phyloP scores from a whole-genome alignment of 179 eudicot species.

The Actinidia chinensis region DNA sequence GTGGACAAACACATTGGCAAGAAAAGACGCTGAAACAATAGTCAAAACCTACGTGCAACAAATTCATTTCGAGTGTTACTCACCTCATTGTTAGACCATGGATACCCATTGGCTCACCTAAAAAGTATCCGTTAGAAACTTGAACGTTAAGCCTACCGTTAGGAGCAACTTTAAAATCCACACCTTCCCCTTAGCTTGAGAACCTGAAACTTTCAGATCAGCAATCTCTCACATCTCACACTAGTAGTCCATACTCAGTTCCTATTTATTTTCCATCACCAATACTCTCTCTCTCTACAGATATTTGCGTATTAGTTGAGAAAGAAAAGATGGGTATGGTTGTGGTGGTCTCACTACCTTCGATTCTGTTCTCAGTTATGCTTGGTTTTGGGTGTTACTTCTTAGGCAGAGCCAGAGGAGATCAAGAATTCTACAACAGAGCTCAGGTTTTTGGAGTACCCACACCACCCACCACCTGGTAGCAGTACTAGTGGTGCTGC shows the following conservation, averaged over 20 bases:
- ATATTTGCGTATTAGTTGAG: background rate
- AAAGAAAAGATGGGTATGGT: slow-evolving; percentile 56
- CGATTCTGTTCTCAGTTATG: slow-evolving; percentile 53
- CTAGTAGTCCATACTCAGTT: background rate
- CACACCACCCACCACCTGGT: slow-evolving; percentile 72
- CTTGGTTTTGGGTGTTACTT: slow-evolving; percentile 75
- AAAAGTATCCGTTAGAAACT: slow-evolving; percentile 20
- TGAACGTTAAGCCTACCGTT: slow-evolving; percentile 21
- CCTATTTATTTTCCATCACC: background rate
- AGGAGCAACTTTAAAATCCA: background rate
- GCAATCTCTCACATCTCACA: background rate
- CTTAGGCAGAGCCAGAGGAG: slow-evolving; percentile 65
- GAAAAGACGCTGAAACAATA: too few relatives aligned
- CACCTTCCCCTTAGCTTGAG: background rate
- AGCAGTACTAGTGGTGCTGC: slow-evolving; percentile 14
- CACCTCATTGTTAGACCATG: too few relatives aligned
- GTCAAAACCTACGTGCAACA: too few relatives aligned
- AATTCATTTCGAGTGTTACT: too few relatives aligned
- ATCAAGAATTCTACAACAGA: slow-evolving; percentile 47
- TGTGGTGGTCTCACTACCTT: slow-evolving; percentile 68
- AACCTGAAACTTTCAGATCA: background rate
- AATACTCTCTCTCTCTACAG: background rate
- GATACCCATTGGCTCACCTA: background rate
- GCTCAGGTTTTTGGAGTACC: slow-evolving; percentile 59
- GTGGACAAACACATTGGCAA: too few relatives aligned